Evolutionary conservation across 805 yeast genomes (phyloP).

Genomic region (Yarrowia keelungensis): DNA sequence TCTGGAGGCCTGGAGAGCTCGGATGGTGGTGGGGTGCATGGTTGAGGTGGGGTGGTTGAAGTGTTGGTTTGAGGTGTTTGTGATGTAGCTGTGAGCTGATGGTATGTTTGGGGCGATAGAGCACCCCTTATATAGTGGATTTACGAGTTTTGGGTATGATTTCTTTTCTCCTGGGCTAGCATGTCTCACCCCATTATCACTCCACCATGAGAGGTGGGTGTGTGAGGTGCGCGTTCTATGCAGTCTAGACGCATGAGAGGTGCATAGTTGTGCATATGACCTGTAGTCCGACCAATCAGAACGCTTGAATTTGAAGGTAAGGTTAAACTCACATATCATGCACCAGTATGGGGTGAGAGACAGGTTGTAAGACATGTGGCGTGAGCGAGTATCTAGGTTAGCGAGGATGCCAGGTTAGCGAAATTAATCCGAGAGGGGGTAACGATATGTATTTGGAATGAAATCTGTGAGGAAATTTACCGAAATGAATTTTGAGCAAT

Average conservation of each 20-base stretch:
- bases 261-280: not conserved
- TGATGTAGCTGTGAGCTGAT: slow-evolving; percentile 1
- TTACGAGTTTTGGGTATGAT: too few species aligned
- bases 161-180: too few species aligned
- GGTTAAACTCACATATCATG: too few species aligned
- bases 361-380: too few species aligned
- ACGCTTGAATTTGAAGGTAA: too few species aligned
- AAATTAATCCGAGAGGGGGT: not conserved
- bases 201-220: not conserved
- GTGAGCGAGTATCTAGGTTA: too few species aligned
- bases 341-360: too few species aligned
- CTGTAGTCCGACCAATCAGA: not conserved
- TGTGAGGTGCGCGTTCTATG: slow-evolving; percentile 12
- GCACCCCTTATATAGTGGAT: not conserved
- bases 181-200: slow-evolving; percentile 32
- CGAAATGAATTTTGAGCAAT: too few species aligned
- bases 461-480: too few species aligned
- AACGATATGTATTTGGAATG: not conserved
- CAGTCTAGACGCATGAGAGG: not conserved
- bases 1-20: slow-evolving; percentile 37
- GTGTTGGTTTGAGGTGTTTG: not conserved
- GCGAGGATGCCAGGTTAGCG: too few species aligned
- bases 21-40: slow-evolving; percentile 31
- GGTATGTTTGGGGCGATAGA: not conserved
- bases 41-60: slow-evolving; percentile 1